Evolutionary conservation across 2,329 filamentous ascomycete genomes (phyloP), one percentile per base, ranked within the genome.

Genomic region (Colletotrichum limetticola): DNA sequence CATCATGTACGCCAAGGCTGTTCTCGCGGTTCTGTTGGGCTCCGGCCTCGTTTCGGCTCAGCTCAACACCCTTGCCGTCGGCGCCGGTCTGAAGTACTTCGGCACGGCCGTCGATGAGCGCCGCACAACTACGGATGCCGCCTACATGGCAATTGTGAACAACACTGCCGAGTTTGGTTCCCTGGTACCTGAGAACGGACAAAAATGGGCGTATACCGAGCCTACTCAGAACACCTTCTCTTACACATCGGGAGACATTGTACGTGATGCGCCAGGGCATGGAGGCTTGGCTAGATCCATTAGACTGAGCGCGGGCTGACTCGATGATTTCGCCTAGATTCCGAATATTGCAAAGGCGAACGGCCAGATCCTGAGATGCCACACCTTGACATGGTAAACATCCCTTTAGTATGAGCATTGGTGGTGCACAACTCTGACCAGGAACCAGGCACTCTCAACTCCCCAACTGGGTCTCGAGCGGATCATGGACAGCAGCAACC

Each of bases 121-220:
- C 19, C 63, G 49, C 46, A 72, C 67, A 24, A 78, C 79, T 8
- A 85, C 88, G 73, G 80, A 87, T 35, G 81, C 83, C 22, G 79
- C 85, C 53, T 92, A 92, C 77, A 82, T 87, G 55, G 79, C 81
- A 3, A 88, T 91, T 74, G 82, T 92, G 42, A 85, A 84, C 71
- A 83, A 90, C 78, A 83, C 78, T 9, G 80, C 83, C 42, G 88
- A 91, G 75, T 93, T 92, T 77, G 91, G 90, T 28, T 87, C 90
- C 76, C 85, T 90, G 32, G 92, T 90, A 0, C 88, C 90, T 0
- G 88, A 87, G 66, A 92, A 92, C 78, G 86, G 87, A 14, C 87
- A 90, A 76, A 85, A 63, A n/a, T 57, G 65, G 65, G 22, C 1
- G 1, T 0, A 9, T 9, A 19, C 32, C 30, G n/a, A 24, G 53